Base-by-base conservation (phyloP, 1,284 basidiomycete genomes). In the Malassezia dermatis region DNA sequence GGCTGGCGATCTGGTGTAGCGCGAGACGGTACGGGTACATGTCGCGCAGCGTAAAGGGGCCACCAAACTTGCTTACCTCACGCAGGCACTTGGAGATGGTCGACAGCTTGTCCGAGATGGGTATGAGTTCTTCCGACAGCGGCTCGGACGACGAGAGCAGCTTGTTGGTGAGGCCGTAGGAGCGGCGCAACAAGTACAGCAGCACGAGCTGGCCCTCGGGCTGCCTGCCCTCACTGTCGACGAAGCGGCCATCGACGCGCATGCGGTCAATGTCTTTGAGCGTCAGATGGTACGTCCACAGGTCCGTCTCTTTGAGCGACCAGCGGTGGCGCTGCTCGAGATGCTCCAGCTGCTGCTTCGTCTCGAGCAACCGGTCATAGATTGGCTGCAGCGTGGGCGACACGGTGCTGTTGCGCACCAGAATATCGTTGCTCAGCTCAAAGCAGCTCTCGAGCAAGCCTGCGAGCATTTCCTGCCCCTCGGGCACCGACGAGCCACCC, bases 91-190 rank as follows among this genome's bases (percentile, higher is more conserved):
- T 95, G 21, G 59, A 57, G 24, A 72, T 60, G 30, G 63, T 68
- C 8, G 65, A 65, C 1, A 84, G 64, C 76, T 93, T 93, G 56
- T 77, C 76, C 41, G 74, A 74, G 48, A 95, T 83, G 6, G 91
- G 91, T 86, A 94, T 94, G 28, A 96, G 78, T 75, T 96, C 91
- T 75, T 95, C 91, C 0, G 89, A 94, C n/a, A 99, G 90, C 0
- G 94, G 94, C 77, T 96, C 93, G 53, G 88, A 90, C n/a, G 90
- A 91, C 23, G 90, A 91, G 62, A 99, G 82, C 47, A 98, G 77
- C 26, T 86, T 83, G 77, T 95, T 96, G 66, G 95, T 91, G 51
- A 96, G 81, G 61, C 93, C 93, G 75, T 96, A 94, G 78, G 93
- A 98, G 73, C 93, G 82, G 63, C 93, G 80, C 51, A 98, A 79